A percentile compares a stretch with the other conserved stretches of the same genome.
Conservation (phyloP, 371 early-diverging fungal genomes). For the Rhizomucor miehei region DNA sequence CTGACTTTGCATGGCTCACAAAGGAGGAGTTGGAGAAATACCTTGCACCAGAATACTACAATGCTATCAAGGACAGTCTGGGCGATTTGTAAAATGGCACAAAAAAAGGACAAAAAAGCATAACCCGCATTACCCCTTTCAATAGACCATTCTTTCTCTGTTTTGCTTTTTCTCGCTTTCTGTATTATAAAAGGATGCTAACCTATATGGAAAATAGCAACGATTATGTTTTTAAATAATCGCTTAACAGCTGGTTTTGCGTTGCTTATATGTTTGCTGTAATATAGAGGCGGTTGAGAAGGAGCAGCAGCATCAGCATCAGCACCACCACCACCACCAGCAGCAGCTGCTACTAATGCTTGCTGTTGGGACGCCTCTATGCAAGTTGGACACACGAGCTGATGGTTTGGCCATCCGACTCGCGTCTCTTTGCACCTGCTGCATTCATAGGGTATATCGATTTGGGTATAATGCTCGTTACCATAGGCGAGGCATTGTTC, state of each 20-base stretch:
- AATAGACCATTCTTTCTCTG: too few relatives aligned
- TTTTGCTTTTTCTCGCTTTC: conserved; percentile 3
- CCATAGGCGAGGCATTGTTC: conserved; percentile 29
- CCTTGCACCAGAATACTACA: conserved; percentile 71
- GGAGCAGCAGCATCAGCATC: neutral
- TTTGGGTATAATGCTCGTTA: conserved; percentile 16
- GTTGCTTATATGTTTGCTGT: neutral
- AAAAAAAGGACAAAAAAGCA: neutral
- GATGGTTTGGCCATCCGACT: conserved; percentile 26
- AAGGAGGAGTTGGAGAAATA: conserved; percentile 75
- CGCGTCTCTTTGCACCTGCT: conserved; percentile 13
- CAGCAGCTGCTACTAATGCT: too few relatives aligned
- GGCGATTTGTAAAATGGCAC: conserved; percentile 50
- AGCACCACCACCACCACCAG: neutral
- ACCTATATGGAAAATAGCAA: conserved; percentile 1
- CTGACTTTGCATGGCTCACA: conserved; percentile 88
- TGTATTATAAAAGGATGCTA: neutral
- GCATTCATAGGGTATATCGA: too few relatives aligned
- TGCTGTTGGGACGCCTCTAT: too few relatives aligned
- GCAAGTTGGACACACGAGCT: too few relatives aligned
- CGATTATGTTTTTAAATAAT: neutral
- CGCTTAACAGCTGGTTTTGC: neutral
- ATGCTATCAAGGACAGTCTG: conserved; percentile 72
- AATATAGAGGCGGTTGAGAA: neutral
- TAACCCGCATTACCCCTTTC: neutral